Evolutionary conservation across 2,329 filamentous ascomycete genomes (phyloP), one percentile per base, ranked within the genome.

Genomic region (Hypoxylon sp.): DNA sequence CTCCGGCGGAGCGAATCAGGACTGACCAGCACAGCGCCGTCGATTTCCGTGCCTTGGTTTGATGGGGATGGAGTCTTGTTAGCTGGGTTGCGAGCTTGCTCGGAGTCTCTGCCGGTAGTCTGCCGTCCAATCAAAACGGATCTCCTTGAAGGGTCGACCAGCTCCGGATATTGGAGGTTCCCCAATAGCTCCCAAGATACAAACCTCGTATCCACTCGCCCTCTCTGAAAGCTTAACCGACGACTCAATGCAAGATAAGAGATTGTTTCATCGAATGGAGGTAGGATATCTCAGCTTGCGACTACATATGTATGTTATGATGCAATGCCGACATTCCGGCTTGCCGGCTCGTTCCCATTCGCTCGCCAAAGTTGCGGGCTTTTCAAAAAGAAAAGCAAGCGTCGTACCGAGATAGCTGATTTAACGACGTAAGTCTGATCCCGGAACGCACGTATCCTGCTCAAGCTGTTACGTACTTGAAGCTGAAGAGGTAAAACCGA

Each of bases 271-370:
- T 36, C 40, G 20, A 54, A 53, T 26, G 42, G 44, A 54, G 38
- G 51, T 48, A 49, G 50, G 44, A 22, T 42, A 11, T n/a, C n/a
- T n/a, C n/a, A n/a, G n/a, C n/a, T n/a, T n/a, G n/a, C n/a, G n/a
- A n/a, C n/a, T n/a, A n/a, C n/a, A 4, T 18, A 11, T 40, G 16
- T 49, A 20, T 40, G 44, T 22, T 38, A 56, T 57, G 60, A 56
- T 56, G 60, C 60, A 57, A 46, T 48, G 20, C 60, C 52, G 53
- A 51, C 22, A 62, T 62, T 36, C 38, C 38, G 53, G 32, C 22
- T 38, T 7, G n/a, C 40, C 32, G 26, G 46, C 8, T 33, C 24
- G 38, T 49, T 11, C 38, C n/a, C 32, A 42, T 4, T 52, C 14
- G 28, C 36, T 30, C n/a, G 33, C 8, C 32, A 5, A 26, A 30